Base-by-base conservation (phyloP, 176 grass and related monocot genomes). In the Hordeum vulgare region DNA sequence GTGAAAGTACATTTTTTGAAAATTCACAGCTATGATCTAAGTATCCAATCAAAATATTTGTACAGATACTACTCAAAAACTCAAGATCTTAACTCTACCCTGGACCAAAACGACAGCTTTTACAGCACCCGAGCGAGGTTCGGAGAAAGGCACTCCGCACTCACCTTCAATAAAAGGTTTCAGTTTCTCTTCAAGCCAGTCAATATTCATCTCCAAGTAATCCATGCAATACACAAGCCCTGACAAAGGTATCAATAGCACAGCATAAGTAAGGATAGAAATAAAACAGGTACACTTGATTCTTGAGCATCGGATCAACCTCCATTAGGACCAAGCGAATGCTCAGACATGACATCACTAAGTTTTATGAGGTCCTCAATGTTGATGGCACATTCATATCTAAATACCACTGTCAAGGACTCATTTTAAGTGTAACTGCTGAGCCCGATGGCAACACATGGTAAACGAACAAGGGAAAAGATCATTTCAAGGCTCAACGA, bases 211-310 rank as follows among this genome's bases (percentile, higher is more conserved):
- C 78, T 98, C 93, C 93, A 98, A 75, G 85, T 92, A 98, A 81
- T 98, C 96, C 96, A 98, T 96, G 81, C 96, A 98, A 87, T 98
- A 96, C 69, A 96, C 77, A 78, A 98, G 93, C 65, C 90, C 96
- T 98, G 76, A 18, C 33, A 90, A 64, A 91, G 14, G 65, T 11
- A 62, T 62, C 26, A 85, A 72, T 24, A 63, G 0, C 40, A 80
- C 1, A 56, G 24, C 34, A 72, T 57, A 87, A 71, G 61, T 66
- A 63, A 12, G 17, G 9, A 75, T 53, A 82, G 27, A 63, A 85
- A 65, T 9, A 72, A 64, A 71, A 41, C 12, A 18, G 13, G 27
- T 1, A 60, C 2, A 29, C 7, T 67, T 78, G 24, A 69, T 64
- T 47, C 18, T 24, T 82, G 31, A 49, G 37, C 8, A 82, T 7